These are phyloP conservation scores for Rhodotorula sp. DNA, from an alignment of 1,284 basidiomycete species.

Conservation along the genomic window DNA sequence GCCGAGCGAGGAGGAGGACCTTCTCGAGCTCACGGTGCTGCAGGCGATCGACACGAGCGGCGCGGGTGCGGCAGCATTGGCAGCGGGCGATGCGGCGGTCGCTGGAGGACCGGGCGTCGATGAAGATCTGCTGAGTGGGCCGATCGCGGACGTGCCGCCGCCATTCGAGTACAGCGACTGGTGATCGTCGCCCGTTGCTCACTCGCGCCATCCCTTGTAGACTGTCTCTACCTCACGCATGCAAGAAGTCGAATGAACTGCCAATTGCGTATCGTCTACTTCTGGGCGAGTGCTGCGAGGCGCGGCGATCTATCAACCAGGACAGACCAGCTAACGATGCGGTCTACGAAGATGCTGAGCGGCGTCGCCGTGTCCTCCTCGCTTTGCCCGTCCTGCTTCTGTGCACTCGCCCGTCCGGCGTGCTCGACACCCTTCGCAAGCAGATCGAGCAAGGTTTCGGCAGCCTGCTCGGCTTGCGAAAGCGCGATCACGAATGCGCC, in stretches of 20 bases:
- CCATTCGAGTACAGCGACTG: constrained; percentile 62
- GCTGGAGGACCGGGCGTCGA: constrained; percentile 53
- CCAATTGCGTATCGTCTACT: too few species aligned
- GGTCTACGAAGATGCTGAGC: too few species aligned
- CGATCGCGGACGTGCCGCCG: constrained; percentile 74
- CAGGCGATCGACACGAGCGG: constrained; percentile 53
- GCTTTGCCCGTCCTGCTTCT: background rate
- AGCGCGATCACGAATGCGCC: background rate
- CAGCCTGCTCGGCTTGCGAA: background rate
- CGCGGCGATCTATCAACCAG: too few species aligned
- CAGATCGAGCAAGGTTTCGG: too few species aligned
- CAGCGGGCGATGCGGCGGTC: background rate
- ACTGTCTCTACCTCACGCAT: background rate
- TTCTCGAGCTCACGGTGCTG: constrained; percentile 63
- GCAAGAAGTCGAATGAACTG: background rate
- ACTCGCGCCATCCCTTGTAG: background rate
- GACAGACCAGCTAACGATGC: too few species aligned
- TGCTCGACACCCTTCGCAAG: too few species aligned
- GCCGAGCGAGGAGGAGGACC: constrained; percentile 65
- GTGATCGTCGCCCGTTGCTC: constrained; percentile 6
- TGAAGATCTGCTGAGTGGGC: constrained; percentile 57
- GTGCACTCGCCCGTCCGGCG: too few species aligned
- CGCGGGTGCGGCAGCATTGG: constrained; percentile 45
- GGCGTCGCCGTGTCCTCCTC: background rate
- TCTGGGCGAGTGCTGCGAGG: too few species aligned